phyloP scores from a whole-genome alignment of 1,284 basidiomycete species.

The Boletus chippewaensis region DNA sequence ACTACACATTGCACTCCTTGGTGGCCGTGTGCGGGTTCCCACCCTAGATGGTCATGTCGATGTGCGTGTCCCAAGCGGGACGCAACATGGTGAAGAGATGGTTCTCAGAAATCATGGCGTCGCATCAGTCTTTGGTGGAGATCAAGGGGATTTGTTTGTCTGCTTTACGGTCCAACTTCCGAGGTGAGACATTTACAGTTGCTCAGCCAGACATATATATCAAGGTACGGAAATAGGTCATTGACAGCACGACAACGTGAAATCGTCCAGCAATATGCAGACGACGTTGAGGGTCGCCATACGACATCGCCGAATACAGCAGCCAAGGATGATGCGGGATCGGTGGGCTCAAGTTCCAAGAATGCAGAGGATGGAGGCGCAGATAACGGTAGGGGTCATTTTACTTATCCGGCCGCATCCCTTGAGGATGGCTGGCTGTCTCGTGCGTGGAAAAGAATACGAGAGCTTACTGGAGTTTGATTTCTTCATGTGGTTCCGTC shows the following conservation, averaged over 20 bases:
- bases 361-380: constrained; percentile 28
- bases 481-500: constrained; percentile 46
- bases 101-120: constrained; percentile 89
- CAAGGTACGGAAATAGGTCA: constrained; percentile 45
- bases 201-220: constrained; percentile 16
- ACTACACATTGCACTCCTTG: constrained; percentile 86
- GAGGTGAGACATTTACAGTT: constrained; percentile 50
- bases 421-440: constrained; percentile 57
- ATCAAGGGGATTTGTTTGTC: constrained; percentile 87
- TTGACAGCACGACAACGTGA: constrained; percentile 80
- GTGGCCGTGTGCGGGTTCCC: constrained; percentile 88
- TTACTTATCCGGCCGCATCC: constrained; percentile 48
- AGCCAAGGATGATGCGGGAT: constrained; percentile 20
- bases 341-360: constrained; percentile 22
- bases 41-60: constrained; percentile 96
- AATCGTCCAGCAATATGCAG: constrained; percentile 86
- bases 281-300: constrained; percentile 77
- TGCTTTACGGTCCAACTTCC: constrained; percentile 87
- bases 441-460: constrained; percentile 59
- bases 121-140: constrained; percentile 57
- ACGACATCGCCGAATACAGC: constrained; percentile 22
- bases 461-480: constrained; percentile 64
- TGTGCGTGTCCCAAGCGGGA: constrained; percentile 88
- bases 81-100: constrained; percentile 97
- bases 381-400: constrained; percentile 69